Evolutionary conservation across 306 rosid genomes (phyloP), one percentile per base, ranked within the genome.

Genomic region (Malus fusca): DNA sequence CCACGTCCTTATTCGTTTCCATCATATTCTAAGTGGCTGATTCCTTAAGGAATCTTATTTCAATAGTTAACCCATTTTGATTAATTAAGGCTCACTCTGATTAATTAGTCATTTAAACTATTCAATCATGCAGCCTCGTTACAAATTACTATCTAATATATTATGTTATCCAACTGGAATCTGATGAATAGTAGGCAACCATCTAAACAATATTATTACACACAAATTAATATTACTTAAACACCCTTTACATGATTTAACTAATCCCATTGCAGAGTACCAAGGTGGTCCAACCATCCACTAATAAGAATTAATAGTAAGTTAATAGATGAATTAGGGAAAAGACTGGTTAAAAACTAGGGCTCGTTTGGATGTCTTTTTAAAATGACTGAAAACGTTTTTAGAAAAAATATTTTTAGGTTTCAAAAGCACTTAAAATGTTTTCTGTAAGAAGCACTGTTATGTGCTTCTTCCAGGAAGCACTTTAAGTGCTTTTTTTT

Each of bases 81-180:
- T 58, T 58, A 58, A n/a, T 58, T 60, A 62, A 33, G 37, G 37
- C 37, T 33, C 37, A 33, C 1, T 33, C 37, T 79, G 74, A 56
- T 56, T 56, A 56, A n/a, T 56, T 60, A 62, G 60, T 63, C 62
- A 69, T 11, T 74, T 65, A 76, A 74, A 48, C 78, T 71, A 68
- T 81, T 74, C 85, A 86, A 58, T 87, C 85, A 70, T 75, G 56
- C 84, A 80, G 30, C 82, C 81, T 78, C 43, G 6, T 77, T 69
- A 69, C 30, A 17, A 33, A 63, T 61, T 73, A 60, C 69, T n/a
- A 70, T 31, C 37, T 53, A 42, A 48, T 7, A 48, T 48, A 48
- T 48, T 48, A 15, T 8, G 33, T 68, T 65, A 64, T n/a, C 73
- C 60, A 71, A 52, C 67, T 30, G 85, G 82, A 77, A 77, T 82